phyloP scores from a whole-genome alignment of 2,329 filamentous ascomycete genomes.

The Aspergillus texensis region DNA sequence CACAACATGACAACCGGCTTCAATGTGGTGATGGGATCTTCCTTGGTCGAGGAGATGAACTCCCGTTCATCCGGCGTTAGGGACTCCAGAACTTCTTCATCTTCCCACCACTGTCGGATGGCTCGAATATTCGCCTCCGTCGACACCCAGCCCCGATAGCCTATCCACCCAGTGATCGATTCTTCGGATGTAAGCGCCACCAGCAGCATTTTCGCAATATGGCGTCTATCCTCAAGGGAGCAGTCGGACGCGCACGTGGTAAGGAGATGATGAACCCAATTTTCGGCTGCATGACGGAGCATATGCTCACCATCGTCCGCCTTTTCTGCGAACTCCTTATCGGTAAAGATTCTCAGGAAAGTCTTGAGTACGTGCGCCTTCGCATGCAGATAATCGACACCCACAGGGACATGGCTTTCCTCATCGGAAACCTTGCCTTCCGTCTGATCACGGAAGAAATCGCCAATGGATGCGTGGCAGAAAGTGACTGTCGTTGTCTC shows the following conservation, averaged over 20 bases:
- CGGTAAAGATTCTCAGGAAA: neutral
- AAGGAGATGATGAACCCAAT: neutral
- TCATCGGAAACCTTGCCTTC: constrained; percentile 21
- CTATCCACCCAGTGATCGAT: neutral
- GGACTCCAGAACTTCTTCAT: neutral
- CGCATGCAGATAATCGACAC: constrained; percentile 21
- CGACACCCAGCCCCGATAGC: neutral
- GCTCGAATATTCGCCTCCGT: neutral
- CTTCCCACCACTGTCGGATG: neutral
- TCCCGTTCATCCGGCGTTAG: neutral
- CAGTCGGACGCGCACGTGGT: neutral
- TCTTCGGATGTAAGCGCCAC: neutral
- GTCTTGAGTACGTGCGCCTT: constrained; percentile 10
- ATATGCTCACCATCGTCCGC: neutral
- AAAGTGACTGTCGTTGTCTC: constrained; percentile 23
- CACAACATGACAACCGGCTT: constrained; percentile 1
- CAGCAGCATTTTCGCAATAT: neutral
- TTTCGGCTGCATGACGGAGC: neutral
- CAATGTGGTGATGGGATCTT: neutral
- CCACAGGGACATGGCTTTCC: constrained; percentile 14
- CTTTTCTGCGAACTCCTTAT: neutral
- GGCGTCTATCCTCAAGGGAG: neutral
- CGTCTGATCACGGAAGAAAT: constrained; percentile 21
- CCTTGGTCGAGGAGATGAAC: neutral
- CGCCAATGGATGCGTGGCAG: constrained; percentile 28